phyloP scores from a whole-genome alignment of 108 stramenopile genomes.

The Poteriospumella lacustris region DNA sequence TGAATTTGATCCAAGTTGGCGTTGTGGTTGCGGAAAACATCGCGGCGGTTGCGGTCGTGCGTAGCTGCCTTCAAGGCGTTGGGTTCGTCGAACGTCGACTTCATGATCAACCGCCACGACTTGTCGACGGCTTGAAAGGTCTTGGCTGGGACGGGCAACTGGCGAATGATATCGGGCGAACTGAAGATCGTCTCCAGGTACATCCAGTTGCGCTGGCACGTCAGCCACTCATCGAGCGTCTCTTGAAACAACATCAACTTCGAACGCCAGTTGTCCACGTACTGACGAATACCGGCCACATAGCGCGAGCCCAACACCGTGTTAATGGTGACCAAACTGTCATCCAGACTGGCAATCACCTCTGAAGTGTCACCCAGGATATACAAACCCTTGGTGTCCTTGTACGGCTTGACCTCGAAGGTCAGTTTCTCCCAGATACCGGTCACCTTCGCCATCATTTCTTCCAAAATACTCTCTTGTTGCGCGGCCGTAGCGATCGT shows the following conservation, averaged over 20 bases:
- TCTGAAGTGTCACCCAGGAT: constrained; percentile 63
- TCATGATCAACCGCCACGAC: constrained; percentile 59
- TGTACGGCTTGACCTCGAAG: constrained; percentile 43
- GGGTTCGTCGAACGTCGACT: constrained; percentile 55
- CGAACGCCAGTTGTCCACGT: constrained; percentile 58
- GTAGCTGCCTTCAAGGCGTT: constrained; percentile 54
- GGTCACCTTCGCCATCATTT: constrained; percentile 60
- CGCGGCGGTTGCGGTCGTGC: constrained; percentile 42
- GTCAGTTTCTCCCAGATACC: constrained; percentile 47
- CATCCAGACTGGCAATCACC: constrained; percentile 56
- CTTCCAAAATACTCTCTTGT: constrained; percentile 60
- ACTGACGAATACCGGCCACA: constrained; percentile 53
- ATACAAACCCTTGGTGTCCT: constrained; percentile 59
- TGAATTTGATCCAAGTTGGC: constrained; percentile 61
- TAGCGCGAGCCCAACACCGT: constrained; percentile 62
- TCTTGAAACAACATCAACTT: constrained; percentile 60
- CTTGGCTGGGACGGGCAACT: constrained; percentile 61
- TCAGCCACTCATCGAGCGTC: constrained; percentile 64
- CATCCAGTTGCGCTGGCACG: constrained; percentile 59
- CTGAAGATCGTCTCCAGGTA: constrained; percentile 67
- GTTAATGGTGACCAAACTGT: constrained; percentile 65
- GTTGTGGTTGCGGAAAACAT: constrained; percentile 55
- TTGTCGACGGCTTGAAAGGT: constrained; percentile 59
- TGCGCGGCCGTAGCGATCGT: constrained; percentile 55
- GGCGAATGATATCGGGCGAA: constrained; percentile 62